Evolutionary conservation across 1,284 basidiomycete species (phyloP), one percentile per base, ranked within the genome.

Genomic region (Wolfiporia cocos): DNA sequence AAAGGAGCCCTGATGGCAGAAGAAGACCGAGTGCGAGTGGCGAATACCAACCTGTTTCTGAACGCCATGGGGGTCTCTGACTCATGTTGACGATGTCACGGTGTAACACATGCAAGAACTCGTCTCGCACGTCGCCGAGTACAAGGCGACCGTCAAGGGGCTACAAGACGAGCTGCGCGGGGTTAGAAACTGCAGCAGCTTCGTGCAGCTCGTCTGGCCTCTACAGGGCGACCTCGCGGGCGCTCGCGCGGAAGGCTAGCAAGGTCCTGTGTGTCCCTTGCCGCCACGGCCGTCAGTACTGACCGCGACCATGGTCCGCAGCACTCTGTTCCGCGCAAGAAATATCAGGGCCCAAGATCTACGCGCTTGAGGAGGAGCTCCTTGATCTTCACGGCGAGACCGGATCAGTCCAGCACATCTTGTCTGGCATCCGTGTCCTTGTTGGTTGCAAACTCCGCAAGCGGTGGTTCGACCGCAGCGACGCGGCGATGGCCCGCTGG

Each of bases 31-130:
- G 73, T 76, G 48, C 86, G 85, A 63, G 65, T 86, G 45, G 74
- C 76, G 36, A 92, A 93, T 63, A 86, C 92, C 50, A 90, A 93
- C 65, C 68, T 91, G 44, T 88, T 93, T 62, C 68, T 93, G 58
- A 81, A 91, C 58, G 87, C 90, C 30, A 69, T 93, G 38, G 86
- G 87, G 26, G 67, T 92, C 63, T 89, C 92, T 65, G 87, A 84
- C 59, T 84, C 83, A 53, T n/a, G n/a, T n/a, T n/a, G n/a, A 52
- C 3, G 59, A 69, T 39, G 54, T 62, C 6, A 63, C 68, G 19
- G 48, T 58, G 9, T 61, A 71, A 44, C 71, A 69, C 7, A 54
- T 84, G 12, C 65, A 67, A 17, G 66, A 83, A n/a, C 73, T 86
- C 12, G 81, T 86, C 52, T 52, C 59, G 2, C 59, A 81, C 1